These are phyloP conservation scores for Heterobasidion annosum DNA, from an alignment of 1,284 basidiomycete species.

Conservation along the genomic window DNA sequence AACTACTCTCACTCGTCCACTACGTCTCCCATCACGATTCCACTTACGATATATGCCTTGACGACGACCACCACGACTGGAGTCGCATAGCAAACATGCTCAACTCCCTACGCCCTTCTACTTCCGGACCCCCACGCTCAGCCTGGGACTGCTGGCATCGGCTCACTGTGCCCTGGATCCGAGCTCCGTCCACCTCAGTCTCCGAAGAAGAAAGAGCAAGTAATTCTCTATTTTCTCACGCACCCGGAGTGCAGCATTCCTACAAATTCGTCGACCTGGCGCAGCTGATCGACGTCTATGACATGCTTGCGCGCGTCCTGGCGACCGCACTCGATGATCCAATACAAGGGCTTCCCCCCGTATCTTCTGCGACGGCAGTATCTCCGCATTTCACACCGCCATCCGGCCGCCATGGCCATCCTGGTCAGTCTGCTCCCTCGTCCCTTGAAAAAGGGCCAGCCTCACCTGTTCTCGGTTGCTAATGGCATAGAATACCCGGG, in stretches of 20 bases:
- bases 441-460: neutral
- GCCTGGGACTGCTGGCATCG: constrained; percentile 14
- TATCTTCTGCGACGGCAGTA: neutral
- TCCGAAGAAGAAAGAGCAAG: too few species aligned
- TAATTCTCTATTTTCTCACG: constrained; percentile 4
- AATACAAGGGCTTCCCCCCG: neutral
- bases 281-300: constrained; percentile 7
- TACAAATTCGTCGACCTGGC: constrained; percentile 7
- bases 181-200: neutral
- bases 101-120: neutral
- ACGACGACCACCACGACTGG: constrained; percentile 3
- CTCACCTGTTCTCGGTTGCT: neutral
- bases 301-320: neutral
- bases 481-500: constrained; percentile 6
- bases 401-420: neutral
- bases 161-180: constrained; percentile 9
- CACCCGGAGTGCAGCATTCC: constrained; percentile 10
- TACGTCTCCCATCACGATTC: neutral
- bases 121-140: neutral
- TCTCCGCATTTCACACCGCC: neutral
- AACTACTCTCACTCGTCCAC: constrained; percentile 6
- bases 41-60: neutral
- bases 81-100: constrained; percentile 6
- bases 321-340: neutral
- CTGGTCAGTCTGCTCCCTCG: neutral